A percentile compares a stretch with the other conserved stretches of the same genome.
Conservation (phyloP, 1,284 basidiomycete species). For the Phenoliferia sp. region DNA sequence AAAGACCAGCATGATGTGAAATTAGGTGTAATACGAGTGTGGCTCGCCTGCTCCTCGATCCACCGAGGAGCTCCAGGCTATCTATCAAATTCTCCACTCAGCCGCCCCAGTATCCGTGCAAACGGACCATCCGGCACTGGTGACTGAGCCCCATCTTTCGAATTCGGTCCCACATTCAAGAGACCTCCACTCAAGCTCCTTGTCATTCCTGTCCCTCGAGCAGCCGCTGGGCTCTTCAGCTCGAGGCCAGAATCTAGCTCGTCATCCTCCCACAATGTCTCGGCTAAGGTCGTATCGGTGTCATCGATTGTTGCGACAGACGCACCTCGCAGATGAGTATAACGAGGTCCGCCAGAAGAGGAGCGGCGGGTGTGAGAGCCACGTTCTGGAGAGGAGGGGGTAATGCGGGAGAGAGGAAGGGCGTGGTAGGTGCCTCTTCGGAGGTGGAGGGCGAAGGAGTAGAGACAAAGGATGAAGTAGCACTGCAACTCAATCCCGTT, state of each 20-base stretch:
- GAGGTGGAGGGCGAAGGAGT: slow-evolving; percentile 90
- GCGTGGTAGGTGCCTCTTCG: slow-evolving; percentile 84
- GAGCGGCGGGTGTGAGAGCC: background rate
- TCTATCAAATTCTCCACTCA: slow-evolving; percentile 8
- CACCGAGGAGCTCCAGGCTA: background rate
- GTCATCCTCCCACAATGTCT: slow-evolving; percentile 31
- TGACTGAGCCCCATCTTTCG: background rate
- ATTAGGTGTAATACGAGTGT: no score
- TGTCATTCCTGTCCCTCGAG: slow-evolving; percentile 25
- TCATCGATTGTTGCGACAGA: slow-evolving; percentile 20
- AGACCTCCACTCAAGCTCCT: slow-evolving; percentile 6
- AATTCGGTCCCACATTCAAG: background rate
- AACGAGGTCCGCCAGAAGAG: slow-evolving; percentile 14
- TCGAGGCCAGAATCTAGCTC: background rate
- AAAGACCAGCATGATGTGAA: no score
- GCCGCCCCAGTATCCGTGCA: slow-evolving; percentile 12
- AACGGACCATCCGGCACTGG: slow-evolving; percentile 14
- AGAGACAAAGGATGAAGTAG: slow-evolving; percentile 85
- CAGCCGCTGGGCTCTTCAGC: slow-evolving; percentile 13
- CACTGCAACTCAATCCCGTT: slow-evolving; percentile 55
- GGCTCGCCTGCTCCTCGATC: no score
- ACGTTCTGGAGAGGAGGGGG: slow-evolving; percentile 14
- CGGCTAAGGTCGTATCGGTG: slow-evolving; percentile 17
- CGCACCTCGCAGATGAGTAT: slow-evolving; percentile 23
- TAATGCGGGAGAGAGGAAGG: slow-evolving; percentile 51